Conservation (phyloP, 495 filamentous ascomycete species). For the Penicillium roqueforti region DNA sequence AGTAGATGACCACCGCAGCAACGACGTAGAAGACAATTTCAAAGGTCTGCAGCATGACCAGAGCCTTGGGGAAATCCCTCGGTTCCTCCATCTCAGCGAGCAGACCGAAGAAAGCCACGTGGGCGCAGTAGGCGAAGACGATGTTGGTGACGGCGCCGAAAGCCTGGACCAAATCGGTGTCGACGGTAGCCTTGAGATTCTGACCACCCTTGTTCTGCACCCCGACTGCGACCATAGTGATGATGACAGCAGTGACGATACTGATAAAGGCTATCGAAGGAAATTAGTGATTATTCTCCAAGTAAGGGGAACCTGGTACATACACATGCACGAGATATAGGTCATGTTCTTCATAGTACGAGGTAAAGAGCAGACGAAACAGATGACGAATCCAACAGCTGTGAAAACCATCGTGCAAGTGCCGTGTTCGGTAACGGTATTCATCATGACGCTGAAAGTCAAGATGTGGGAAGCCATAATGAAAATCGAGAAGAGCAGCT, state of each 20-base stretch:
- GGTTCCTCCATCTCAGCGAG: slow-evolving; percentile 71
- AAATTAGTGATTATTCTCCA: background rate
- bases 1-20: slow-evolving; percentile 53
- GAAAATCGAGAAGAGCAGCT: slow-evolving; percentile 65
- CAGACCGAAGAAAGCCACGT: slow-evolving; percentile 69
- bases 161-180: slow-evolving; percentile 26
- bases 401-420: slow-evolving; percentile 66
- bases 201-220: slow-evolving; percentile 28
- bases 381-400: slow-evolving; percentile 58
- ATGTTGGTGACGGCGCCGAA: slow-evolving; percentile 36
- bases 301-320: background rate
- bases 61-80: slow-evolving; percentile 58
- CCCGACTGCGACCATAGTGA: slow-evolving; percentile 66
- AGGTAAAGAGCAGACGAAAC: slow-evolving; percentile 59
- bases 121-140: slow-evolving; percentile 39
- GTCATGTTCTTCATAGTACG: slow-evolving; percentile 58
- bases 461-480: slow-evolving; percentile 70
- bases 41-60: slow-evolving; percentile 55
- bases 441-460: slow-evolving; percentile 63
- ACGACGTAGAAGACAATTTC: slow-evolving; percentile 60
- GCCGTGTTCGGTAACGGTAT: slow-evolving; percentile 60
- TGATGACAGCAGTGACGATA: slow-evolving; percentile 62
- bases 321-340: slow-evolving; percentile 55
- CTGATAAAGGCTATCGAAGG: slow-evolving; percentile 48
- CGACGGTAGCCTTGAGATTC: slow-evolving; percentile 18